A percentile compares a stretch with the other conserved stretches of the same genome.
phyloP scores from a whole-genome alignment of 768 basidiomycete genomes.

The Trametopsis cervina region DNA sequence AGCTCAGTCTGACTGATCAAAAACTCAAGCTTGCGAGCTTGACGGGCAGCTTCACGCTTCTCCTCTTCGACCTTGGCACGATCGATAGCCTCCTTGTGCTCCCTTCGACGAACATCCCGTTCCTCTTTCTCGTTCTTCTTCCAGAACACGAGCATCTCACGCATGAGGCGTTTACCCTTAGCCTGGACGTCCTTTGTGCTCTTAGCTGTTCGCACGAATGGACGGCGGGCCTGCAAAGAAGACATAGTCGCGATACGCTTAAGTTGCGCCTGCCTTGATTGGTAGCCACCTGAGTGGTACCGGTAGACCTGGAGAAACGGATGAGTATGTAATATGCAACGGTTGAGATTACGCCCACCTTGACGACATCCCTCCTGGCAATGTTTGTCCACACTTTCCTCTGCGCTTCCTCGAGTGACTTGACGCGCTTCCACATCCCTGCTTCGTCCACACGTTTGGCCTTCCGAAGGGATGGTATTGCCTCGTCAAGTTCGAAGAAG shows the following conservation, averaged over 20 bases:
- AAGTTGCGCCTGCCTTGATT: slow-evolving; percentile 57
- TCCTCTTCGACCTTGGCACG: slow-evolving; percentile 87
- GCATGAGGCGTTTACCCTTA: slow-evolving; percentile 83
- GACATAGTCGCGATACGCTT: slow-evolving; percentile 74
- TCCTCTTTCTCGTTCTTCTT: slow-evolving; percentile 98
- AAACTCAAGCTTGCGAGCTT: slow-evolving; percentile 96
- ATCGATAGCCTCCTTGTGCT: slow-evolving; percentile 91
- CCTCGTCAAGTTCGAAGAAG: slow-evolving; percentile 67
- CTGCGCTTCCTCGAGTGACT: slow-evolving; percentile 76
- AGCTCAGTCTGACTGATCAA: slow-evolving; percentile 97
- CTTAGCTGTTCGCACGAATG: slow-evolving; percentile 68
- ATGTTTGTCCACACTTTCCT: slow-evolving; percentile 89
- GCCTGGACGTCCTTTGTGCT: slow-evolving; percentile 76
- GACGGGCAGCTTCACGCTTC: slow-evolving; percentile 86
- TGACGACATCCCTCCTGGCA: slow-evolving; percentile 75
- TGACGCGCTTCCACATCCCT: slow-evolving; percentile 67
- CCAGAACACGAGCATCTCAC: slow-evolving; percentile 97
- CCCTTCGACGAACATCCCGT: slow-evolving; percentile 83
- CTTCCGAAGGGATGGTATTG: slow-evolving; percentile 61
- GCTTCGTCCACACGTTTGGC: slow-evolving; percentile 73
- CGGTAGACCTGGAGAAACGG: slow-evolving; percentile 61
- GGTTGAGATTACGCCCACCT: slow-evolving; percentile 37
- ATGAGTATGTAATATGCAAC: background rate
- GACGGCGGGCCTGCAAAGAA: slow-evolving; percentile 71
- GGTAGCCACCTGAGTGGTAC: slow-evolving; percentile 60